phyloP scores from a whole-genome alignment of 2,329 filamentous ascomycete species.

The Pseudogymnoascus sp. region DNA sequence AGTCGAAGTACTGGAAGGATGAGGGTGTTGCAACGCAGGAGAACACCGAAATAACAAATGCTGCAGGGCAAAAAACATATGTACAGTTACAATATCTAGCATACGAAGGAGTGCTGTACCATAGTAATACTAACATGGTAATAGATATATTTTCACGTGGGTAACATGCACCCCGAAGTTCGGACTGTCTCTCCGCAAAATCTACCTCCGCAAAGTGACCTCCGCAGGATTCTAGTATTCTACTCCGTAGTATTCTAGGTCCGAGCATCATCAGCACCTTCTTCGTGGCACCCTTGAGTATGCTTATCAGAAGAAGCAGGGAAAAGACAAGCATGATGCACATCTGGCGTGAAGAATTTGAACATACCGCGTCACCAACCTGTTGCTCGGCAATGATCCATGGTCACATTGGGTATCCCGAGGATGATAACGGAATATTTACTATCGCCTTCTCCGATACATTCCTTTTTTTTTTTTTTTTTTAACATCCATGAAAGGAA shows the following conservation, averaged over 20 bases:
- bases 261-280: background rate
- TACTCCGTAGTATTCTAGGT: background rate
- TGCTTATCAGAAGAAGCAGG: background rate
- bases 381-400: background rate
- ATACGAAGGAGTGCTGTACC: too few species aligned
- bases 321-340: background rate
- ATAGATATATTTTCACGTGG: background rate
- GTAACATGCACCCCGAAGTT: background rate
- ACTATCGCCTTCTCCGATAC: background rate
- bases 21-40: background rate
- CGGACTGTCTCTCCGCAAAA: background rate
- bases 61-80: too few species aligned
- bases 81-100: too few species aligned
- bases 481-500: background rate
- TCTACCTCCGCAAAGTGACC: background rate
- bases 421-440: slow-evolving; percentile 1
- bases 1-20: background rate
- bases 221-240: background rate
- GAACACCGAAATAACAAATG: background rate
- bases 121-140: background rate
- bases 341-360: background rate
- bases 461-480: background rate
- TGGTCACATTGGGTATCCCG: background rate
- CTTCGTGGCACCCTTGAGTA: background rate
- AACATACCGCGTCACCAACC: background rate